Evolutionary conservation across 139 green algal species (phyloP).

Genomic region (Micractinium conductrix): DNA sequence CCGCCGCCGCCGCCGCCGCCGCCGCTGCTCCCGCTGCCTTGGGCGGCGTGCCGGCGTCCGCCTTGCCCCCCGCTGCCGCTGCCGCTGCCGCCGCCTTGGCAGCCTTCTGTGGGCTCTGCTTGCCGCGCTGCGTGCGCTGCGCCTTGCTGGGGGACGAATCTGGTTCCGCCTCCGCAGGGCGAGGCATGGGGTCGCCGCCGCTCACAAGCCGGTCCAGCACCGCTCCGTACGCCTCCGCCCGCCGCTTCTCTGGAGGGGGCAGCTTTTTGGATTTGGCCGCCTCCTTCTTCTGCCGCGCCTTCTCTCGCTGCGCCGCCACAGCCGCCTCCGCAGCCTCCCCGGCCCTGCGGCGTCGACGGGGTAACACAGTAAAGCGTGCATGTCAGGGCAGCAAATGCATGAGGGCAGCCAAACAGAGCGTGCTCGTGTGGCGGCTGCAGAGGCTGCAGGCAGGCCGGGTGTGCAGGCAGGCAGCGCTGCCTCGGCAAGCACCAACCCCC

Average conservation of each 20-base stretch:
- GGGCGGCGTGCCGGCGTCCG: too few species aligned
- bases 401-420: too few species aligned
- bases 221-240: background rate
- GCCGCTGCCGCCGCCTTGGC: background rate
- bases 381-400: too few species aligned
- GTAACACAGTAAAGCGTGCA: background rate
- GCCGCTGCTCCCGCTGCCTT: background rate
- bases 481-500: too few species aligned
- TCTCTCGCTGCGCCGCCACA: background rate
- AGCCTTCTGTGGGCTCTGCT: background rate
- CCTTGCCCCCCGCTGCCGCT: too few species aligned
- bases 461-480: background rate
- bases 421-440: too few species aligned
- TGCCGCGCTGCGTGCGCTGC: background rate
- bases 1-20: too few species aligned
- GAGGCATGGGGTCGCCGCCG: background rate
- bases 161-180: too few species aligned
- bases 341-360: background rate
- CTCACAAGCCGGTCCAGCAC: background rate
- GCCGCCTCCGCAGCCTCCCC: background rate
- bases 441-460: background rate
- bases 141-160: background rate
- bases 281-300: background rate
- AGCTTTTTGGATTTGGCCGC: background rate
- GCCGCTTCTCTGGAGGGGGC: background rate